Conservation (phyloP, 176 grass and related monocot species). For the Oryza rufipogon region DNA sequence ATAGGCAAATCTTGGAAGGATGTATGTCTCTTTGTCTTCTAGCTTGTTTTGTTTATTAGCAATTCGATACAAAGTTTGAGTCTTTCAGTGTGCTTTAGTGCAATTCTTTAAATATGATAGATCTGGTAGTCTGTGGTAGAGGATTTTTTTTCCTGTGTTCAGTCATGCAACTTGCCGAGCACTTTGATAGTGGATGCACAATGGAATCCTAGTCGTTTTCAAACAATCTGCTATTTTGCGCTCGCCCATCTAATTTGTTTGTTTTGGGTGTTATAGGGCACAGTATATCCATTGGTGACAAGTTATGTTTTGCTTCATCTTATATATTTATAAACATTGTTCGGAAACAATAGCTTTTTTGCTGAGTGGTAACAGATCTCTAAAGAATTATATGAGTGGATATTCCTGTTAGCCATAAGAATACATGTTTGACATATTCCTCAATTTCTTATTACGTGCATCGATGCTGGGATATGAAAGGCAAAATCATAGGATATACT, state of each 20-base stretch:
- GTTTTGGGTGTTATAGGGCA: not conserved
- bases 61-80: not conserved
- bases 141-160: not conserved
- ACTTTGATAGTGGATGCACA: not conserved
- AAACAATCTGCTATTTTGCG: not conserved
- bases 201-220: not conserved
- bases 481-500: not conserved
- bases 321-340: not conserved
- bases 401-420: not conserved
- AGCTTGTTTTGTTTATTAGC: conserved; percentile 8
- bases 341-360: not conserved
- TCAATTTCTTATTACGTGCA: not conserved
- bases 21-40: not conserved
- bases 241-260: not conserved
- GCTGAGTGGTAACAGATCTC: not conserved
- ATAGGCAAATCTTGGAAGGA: not conserved
- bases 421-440: not conserved
- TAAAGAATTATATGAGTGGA: not conserved
- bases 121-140: not conserved
- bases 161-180: not conserved
- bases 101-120: not conserved
- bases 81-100: not conserved
- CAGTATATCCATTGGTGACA: not conserved
- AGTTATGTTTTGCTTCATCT: not conserved
- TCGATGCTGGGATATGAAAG: not conserved